A percentile compares a stretch with the other conserved stretches of the same genome.
phyloP scores from a whole-genome alignment of 805 yeast species.

The Cyberlindnera sargentensis region DNA sequence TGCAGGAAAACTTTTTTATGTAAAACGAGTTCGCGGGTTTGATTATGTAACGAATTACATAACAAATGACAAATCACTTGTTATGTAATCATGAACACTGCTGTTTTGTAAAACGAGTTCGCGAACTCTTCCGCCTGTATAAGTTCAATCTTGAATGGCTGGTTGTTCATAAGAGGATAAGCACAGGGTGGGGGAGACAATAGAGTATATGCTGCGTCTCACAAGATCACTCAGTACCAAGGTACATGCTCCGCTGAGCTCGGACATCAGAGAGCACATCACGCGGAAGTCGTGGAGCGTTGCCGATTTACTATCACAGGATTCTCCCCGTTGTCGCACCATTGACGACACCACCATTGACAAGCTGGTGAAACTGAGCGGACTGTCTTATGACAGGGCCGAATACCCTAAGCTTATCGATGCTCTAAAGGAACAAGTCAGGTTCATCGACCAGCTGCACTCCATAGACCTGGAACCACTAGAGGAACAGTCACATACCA shows the following conservation, averaged over 20 bases:
- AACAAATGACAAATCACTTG: neutral
- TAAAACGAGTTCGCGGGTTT: too few species aligned
- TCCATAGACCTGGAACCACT: slow-evolving; percentile 14
- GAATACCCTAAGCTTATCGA: slow-evolving; percentile 27
- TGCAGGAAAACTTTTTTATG: slow-evolving; percentile 1
- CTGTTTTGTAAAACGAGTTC: neutral
- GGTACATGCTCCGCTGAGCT: neutral
- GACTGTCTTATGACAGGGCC: slow-evolving; percentile 31
- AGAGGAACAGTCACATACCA: slow-evolving; percentile 22
- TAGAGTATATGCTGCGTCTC: neutral
- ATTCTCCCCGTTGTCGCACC: slow-evolving; percentile 12
- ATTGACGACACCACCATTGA: slow-evolving; percentile 8
- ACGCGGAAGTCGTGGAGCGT: slow-evolving; percentile 20
- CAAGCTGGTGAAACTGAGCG: slow-evolving; percentile 42
- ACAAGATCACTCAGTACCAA: neutral
- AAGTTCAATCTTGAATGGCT: too few species aligned
- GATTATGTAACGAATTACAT: too few species aligned
- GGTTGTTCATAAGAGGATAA: neutral
- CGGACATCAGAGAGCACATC: slow-evolving; percentile 9
- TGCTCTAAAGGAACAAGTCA: slow-evolving; percentile 40
- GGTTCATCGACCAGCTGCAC: slow-evolving; percentile 42
- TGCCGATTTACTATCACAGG: slow-evolving; percentile 17
- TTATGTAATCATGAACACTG: neutral
- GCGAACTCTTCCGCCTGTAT: too few species aligned
- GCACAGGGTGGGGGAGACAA: neutral